phyloP scores from a whole-genome alignment of 495 filamentous ascomycete genomes.

The Aspergillus sparsus region DNA sequence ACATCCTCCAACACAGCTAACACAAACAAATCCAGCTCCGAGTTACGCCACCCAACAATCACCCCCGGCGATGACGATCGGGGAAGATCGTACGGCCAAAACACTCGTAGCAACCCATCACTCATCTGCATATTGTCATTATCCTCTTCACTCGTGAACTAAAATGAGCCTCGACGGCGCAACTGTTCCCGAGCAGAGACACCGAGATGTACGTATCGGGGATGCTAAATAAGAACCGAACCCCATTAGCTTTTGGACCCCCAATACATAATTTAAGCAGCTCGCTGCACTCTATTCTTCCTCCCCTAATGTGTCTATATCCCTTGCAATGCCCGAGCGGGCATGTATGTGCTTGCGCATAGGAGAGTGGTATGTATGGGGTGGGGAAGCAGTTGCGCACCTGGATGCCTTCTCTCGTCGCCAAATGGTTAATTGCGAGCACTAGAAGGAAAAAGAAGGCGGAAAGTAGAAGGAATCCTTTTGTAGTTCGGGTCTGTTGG shows the following conservation, averaged over 20 bases:
- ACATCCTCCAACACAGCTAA: slow-evolving; percentile 87
- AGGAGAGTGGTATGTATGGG: not conserved
- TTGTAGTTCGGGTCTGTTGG: slow-evolving; percentile 63
- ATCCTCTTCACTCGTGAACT: slow-evolving; percentile 52
- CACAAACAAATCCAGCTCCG: slow-evolving; percentile 84
- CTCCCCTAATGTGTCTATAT: not conserved
- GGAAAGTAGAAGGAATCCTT: slow-evolving; percentile 73
- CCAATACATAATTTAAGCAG: not conserved
- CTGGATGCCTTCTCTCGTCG: slow-evolving; percentile 64
- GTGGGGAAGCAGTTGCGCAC: slow-evolving; percentile 44
- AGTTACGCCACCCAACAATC: slow-evolving; percentile 95
- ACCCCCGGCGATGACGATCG: slow-evolving; percentile 73
- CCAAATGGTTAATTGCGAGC: slow-evolving; percentile 70
- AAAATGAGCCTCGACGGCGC: slow-evolving; percentile 92
- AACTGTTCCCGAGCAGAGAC: slow-evolving; percentile 96
- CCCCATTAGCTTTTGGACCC: too few relatives aligned
- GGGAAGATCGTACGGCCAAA: slow-evolving; percentile 90
- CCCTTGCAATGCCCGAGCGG: not conserved
- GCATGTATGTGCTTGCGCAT: not conserved
- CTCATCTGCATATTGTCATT: slow-evolving; percentile 78
- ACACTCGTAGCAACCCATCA: slow-evolving; percentile 94
- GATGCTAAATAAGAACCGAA: slow-evolving; percentile 61
- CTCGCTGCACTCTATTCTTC: slow-evolving; percentile 1
- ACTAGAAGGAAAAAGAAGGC: slow-evolving; percentile 76
- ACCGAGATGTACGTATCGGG: slow-evolving; percentile 74